phyloP scores from a whole-genome alignment of 805 yeast genomes.

The Lachancea dasiensis region DNA sequence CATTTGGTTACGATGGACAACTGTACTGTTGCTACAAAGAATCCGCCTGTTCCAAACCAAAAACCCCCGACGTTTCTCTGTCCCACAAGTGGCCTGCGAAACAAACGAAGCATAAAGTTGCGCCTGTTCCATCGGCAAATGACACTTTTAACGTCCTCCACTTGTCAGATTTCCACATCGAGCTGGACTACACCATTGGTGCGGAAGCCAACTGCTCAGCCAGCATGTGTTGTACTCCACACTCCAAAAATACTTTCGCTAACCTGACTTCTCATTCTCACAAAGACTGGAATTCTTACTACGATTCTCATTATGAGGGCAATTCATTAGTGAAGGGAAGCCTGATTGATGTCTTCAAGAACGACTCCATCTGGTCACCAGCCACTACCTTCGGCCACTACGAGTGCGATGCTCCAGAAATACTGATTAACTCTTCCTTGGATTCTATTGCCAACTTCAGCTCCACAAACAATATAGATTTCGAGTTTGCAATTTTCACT shows the following conservation, averaged over 20 bases:
- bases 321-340: slow-evolving; percentile 29
- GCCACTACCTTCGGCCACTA: slow-evolving; percentile 60
- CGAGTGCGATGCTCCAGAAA: slow-evolving; percentile 60
- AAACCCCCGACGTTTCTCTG: slow-evolving; percentile 44
- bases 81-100: slow-evolving; percentile 41
- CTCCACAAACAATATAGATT: slow-evolving; percentile 32
- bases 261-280: slow-evolving; percentile 24
- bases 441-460: slow-evolving; percentile 37
- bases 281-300: slow-evolving; percentile 24
- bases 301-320: slow-evolving; percentile 29
- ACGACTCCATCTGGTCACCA: slow-evolving; percentile 38
- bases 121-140: slow-evolving; percentile 39
- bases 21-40: slow-evolving; percentile 54
- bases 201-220: slow-evolving; percentile 52
- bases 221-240: slow-evolving; percentile 57
- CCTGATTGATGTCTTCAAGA: slow-evolving; percentile 20
- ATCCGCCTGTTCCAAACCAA: slow-evolving; percentile 47
- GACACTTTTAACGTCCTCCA: slow-evolving; percentile 56
- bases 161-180: slow-evolving; percentile 59
- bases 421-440: slow-evolving; percentile 53
- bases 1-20: slow-evolving; percentile 48
- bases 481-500: slow-evolving; percentile 61
- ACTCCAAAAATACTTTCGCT: slow-evolving; percentile 35
- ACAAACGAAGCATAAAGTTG: slow-evolving; percentile 39
- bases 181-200: slow-evolving; percentile 48